phyloP scores from a whole-genome alignment of 2,329 filamentous ascomycete species.

The Aschersonia sp. region DNA sequence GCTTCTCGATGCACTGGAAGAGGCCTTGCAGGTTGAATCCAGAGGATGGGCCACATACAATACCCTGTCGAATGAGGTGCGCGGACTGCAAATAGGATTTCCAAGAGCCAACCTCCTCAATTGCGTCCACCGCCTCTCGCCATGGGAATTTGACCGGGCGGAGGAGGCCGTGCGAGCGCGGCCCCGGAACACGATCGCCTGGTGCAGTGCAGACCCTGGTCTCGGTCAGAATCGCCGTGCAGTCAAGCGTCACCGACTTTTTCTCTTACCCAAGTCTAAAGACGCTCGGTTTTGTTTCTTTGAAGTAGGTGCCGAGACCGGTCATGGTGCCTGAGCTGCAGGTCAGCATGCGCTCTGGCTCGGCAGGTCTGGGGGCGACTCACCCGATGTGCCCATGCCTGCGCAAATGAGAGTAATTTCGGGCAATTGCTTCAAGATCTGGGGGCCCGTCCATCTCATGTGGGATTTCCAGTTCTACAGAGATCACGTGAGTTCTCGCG shows the following conservation, averaged over 20 bases:
- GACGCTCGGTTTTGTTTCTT: slow-evolving; percentile 32
- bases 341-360: not conserved
- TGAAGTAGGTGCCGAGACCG: slow-evolving; percentile 35
- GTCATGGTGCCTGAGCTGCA: slow-evolving; percentile 27
- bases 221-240: not conserved
- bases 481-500: not conserved
- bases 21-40: slow-evolving; percentile 42
- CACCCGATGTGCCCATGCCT: slow-evolving; percentile 35
- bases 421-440: slow-evolving; percentile 40
- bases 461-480: slow-evolving; percentile 37
- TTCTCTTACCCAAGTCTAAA: slow-evolving; percentile 16
- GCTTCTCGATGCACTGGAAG: slow-evolving; percentile 32
- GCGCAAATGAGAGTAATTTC: slow-evolving; percentile 40
- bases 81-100: slow-evolving; percentile 39
- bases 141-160: slow-evolving; percentile 41
- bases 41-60: slow-evolving; percentile 46
- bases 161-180: slow-evolving; percentile 35
- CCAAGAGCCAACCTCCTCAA: slow-evolving; percentile 40
- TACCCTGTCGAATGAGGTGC: slow-evolving; percentile 37
- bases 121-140: slow-evolving; percentile 36
- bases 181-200: slow-evolving; percentile 44
- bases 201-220: slow-evolving; percentile 38
- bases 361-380: not conserved
- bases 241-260: not conserved
- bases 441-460: slow-evolving; percentile 42